phyloP scores from a whole-genome alignment of 441 rosid species.

The Melastoma candidum region DNA sequence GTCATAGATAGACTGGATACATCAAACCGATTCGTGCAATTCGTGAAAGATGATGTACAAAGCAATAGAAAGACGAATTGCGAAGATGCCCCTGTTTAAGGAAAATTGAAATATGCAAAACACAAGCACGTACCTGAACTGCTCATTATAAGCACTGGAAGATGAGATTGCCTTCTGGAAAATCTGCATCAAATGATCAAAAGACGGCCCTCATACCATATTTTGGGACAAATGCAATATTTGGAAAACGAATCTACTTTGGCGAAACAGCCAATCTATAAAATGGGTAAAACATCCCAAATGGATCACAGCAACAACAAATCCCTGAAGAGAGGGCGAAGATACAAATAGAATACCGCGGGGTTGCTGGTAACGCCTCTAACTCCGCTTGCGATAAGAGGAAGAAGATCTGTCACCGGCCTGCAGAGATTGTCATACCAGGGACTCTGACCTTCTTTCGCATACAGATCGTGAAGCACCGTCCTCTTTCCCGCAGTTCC shows the following conservation, averaged over 20 bases:
- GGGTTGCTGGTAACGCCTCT: constrained; percentile 99
- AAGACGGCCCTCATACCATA: too few relatives aligned
- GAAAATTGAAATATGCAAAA: neutral
- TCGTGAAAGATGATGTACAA: too few relatives aligned
- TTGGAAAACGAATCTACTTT: too few relatives aligned
- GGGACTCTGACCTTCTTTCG: constrained; percentile 91
- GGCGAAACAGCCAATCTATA: neutral
- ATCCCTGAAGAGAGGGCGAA: too few relatives aligned
- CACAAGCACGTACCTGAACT: constrained; percentile 54
- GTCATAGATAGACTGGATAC: too few relatives aligned
- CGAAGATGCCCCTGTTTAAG: neutral
- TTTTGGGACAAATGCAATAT: too few relatives aligned
- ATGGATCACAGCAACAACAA: neutral
- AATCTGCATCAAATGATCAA: constrained; percentile 38
- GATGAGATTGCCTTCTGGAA: constrained; percentile 98
- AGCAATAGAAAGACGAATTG: too few relatives aligned
- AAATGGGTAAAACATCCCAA: neutral
- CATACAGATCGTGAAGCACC: constrained; percentile 84
- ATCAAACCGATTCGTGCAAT: too few relatives aligned
- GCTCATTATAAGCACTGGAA: constrained; percentile 92
- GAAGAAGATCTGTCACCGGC: constrained; percentile 92
- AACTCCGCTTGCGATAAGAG: constrained; percentile 75
- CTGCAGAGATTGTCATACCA: constrained; percentile 99
- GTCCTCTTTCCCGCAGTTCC: constrained; percentile 53
- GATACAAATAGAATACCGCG: constrained; percentile 40